Conservation (phyloP, 805 yeast species). For the Yarrowia sp. region DNA sequence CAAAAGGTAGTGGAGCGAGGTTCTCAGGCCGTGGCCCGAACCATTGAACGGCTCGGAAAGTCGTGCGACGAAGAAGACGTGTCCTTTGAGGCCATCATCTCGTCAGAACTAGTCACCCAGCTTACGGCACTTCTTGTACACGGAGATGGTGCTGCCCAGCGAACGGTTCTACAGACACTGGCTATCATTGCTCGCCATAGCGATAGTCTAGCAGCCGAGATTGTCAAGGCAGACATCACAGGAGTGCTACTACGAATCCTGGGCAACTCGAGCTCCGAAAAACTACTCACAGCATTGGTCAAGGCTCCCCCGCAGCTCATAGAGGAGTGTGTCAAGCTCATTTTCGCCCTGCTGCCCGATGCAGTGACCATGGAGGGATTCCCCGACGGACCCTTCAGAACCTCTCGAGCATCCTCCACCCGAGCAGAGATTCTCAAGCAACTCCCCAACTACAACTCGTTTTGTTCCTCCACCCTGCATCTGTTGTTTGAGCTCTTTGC, state of each 20-base stretch:
- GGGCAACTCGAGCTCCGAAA: constrained; percentile 22
- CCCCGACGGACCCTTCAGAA: constrained; percentile 15
- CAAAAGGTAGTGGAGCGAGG: constrained; percentile 57
- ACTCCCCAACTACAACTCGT: constrained; percentile 27
- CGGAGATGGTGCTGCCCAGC: background rate
- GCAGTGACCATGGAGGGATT: background rate
- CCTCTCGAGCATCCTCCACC: background rate
- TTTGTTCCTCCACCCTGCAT: constrained; percentile 42
- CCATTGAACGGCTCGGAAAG: constrained; percentile 47
- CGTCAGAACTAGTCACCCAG: constrained; percentile 2
- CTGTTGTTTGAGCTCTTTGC: constrained; percentile 63
- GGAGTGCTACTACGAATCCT: constrained; percentile 36
- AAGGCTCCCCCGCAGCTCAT: constrained; percentile 16
- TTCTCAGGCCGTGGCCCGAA: constrained; percentile 60
- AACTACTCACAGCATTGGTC: constrained; percentile 28
- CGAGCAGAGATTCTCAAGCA: constrained; percentile 32
- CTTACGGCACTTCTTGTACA: constrained; percentile 4
- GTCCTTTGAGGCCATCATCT: background rate
- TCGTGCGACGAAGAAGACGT: constrained; percentile 6
- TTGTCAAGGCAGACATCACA: constrained; percentile 46
- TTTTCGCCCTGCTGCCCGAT: background rate
- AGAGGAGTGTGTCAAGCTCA: constrained; percentile 3
- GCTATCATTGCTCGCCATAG: constrained; percentile 3
- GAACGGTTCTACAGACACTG: constrained; percentile 31
- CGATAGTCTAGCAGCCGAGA: constrained; percentile 1